Base-by-base conservation (phyloP, 1,139 yeast genomes). In the Zygosaccharomyces pseudobailii region DNA sequence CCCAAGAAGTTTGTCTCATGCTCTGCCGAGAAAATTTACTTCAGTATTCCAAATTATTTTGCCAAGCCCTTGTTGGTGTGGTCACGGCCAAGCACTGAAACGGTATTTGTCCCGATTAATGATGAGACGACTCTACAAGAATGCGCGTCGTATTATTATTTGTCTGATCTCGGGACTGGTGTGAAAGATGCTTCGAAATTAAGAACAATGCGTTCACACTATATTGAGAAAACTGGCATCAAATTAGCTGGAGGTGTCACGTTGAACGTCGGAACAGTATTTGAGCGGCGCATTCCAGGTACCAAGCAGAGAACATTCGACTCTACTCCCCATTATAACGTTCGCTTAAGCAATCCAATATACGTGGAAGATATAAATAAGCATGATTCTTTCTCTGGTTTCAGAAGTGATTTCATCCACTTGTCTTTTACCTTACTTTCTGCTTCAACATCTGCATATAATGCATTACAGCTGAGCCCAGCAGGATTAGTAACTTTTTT, bases 391-490 rank as follows among this genome's bases (percentile, higher is more conserved):
- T 89, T 82, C 58, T 63, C 64, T 5, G 90, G 87, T 0, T 89
- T 85, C 68, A 69, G 96, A 60, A 80, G 92, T 43, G 80, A 85
- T 47, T 84, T 76, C 56, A 73, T 89, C 17, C 96, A 88, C 62
- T 71, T 90, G 77, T 87, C 94, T 0, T 73, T 90, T 27, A 74
- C 87, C 0, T 73, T 90, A 38, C 68, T 75, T 36, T 86, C 95
- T 0, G 65, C 61, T 10, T 52, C 61, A 10, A 52, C 54, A 5
- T 47, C 71, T 62, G 70, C 85, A 2, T 80, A 78, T 57, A 90
- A 89, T 66, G 75, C 89, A 1, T 78, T 84, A 13, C 94, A 89
- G 63, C 68, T 90, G 36, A 75, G 95, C 0, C 96, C 97, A 0
- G 67, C 74, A 34, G 75, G 84, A 0, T 71, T 88, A 53, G 67